Evolutionary conservation across 768 basidiomycete species (phyloP).

Genomic region (Filobasidium wieringae): DNA sequence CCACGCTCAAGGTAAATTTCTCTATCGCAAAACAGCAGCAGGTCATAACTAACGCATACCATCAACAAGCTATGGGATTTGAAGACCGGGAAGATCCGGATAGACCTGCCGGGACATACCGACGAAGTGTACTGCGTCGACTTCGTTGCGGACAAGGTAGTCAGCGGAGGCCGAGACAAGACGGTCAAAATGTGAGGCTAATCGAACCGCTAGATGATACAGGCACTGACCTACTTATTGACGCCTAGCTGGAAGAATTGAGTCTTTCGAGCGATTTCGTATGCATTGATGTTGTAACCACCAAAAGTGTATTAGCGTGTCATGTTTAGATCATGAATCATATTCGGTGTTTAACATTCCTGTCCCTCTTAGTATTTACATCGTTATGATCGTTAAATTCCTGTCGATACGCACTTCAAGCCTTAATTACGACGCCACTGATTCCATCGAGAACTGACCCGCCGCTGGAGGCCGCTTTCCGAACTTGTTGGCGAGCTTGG

Average conservation of each 20-base stretch:
- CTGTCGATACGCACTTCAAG: no score
- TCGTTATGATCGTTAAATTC: neutral
- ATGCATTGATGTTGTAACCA: no score
- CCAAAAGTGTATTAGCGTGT: no score
- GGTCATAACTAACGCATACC: neutral
- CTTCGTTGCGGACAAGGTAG: slow-evolving; percentile 97
- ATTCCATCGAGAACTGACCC: no score
- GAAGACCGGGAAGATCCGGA: slow-evolving; percentile 88
- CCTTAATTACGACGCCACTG: no score
- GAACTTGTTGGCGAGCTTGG: neutral
- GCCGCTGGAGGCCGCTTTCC: no score
- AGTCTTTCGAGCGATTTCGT: neutral
- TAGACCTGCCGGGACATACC: slow-evolving; percentile 86
- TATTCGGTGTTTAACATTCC: no score
- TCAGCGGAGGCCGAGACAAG: slow-evolving; percentile 87
- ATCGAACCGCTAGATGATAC: neutral
- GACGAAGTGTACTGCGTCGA: slow-evolving; percentile 99
- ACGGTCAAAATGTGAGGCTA: slow-evolving; percentile 70
- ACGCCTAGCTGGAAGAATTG: slow-evolving; percentile 6
- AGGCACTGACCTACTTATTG: neutral
- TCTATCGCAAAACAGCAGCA: neutral
- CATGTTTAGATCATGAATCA: no score
- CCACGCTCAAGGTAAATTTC: slow-evolving; percentile 70
- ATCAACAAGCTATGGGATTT: slow-evolving; percentile 75
- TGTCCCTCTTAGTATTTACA: neutral